These are phyloP conservation scores for Russula sp. DNA, from an alignment of 768 basidiomycete genomes.

Conservation along the genomic window DNA sequence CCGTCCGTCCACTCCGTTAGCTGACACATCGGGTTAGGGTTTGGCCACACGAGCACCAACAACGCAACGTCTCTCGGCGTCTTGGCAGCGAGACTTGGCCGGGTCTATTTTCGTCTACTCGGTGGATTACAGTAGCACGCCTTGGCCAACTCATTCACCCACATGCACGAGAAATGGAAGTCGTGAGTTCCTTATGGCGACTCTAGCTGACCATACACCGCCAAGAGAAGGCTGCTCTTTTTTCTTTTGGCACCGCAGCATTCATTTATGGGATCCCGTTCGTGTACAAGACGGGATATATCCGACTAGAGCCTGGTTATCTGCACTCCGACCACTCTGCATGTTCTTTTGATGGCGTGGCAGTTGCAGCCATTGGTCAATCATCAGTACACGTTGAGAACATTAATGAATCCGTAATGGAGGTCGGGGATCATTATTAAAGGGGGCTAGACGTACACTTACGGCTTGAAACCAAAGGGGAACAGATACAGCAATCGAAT, in stretches of 20 bases:
- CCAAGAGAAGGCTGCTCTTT: background rate
- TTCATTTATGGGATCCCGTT: background rate
- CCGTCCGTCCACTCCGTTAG: background rate
- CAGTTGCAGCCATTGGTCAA: background rate
- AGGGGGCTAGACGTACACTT: slow-evolving; percentile 1
- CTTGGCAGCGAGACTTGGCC: slow-evolving; percentile 1
- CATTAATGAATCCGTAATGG: background rate
- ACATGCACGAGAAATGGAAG: background rate
- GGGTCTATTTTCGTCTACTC: background rate
- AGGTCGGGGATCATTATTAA: background rate
- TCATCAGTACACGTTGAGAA: slow-evolving; percentile 1
- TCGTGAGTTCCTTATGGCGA: background rate
- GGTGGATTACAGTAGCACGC: no score
- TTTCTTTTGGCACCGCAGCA: background rate
- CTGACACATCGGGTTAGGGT: slow-evolving; percentile 10
- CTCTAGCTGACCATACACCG: background rate
- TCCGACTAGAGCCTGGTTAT: background rate
- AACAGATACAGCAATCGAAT: background rate
- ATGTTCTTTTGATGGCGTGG: background rate
- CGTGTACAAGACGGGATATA: background rate
- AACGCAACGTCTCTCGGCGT: background rate
- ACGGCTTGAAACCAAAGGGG: background rate
- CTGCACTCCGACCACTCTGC: background rate
- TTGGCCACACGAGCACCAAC: background rate
- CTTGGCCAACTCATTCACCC: background rate